Evolutionary conservation across 192 early-diverging fungal species (phyloP).

Genomic region (Jimgerdemannia lactiflua): DNA sequence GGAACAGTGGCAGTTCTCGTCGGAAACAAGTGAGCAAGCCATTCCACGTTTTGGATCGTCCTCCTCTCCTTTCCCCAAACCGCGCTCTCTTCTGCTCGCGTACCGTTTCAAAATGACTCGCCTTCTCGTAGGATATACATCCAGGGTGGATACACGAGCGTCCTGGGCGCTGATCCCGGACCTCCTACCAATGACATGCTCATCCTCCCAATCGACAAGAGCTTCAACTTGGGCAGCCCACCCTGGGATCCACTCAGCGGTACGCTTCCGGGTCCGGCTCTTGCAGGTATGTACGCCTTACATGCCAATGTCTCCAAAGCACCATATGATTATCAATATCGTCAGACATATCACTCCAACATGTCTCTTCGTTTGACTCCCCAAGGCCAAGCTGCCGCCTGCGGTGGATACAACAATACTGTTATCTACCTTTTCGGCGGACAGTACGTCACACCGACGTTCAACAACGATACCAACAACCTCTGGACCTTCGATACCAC

Average conservation of each 20-base stretch:
- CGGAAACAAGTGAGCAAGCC: conserved; percentile 5
- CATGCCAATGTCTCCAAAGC: background rate
- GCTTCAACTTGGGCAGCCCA: conserved; percentile 2
- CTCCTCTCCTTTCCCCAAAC: background rate
- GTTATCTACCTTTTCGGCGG: conserved; percentile 11
- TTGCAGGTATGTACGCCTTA: background rate
- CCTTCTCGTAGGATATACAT: conserved; percentile 3
- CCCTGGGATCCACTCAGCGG: conserved; percentile 11
- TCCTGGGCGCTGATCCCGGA: background rate
- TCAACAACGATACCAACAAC: conserved; percentile 1
- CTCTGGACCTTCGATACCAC: conserved; percentile 11
- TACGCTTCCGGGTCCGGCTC: conserved; percentile 4
- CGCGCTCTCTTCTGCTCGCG: background rate
- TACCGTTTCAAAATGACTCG: background rate
- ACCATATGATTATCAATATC: background rate
- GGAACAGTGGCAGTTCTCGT: conserved; percentile 7
- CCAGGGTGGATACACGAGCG: conserved; percentile 12
- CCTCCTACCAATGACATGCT: conserved; percentile 15
- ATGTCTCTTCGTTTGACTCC: no score
- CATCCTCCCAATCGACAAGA: conserved; percentile 4
- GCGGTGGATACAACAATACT: conserved; percentile 10
- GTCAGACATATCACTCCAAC: background rate
- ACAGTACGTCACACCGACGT: background rate
- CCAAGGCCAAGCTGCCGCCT: conserved; percentile 7
- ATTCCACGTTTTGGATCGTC: background rate